phyloP scores from a whole-genome alignment of 192 early-diverging fungal genomes.

The Umbelopsis ramanniana region DNA sequence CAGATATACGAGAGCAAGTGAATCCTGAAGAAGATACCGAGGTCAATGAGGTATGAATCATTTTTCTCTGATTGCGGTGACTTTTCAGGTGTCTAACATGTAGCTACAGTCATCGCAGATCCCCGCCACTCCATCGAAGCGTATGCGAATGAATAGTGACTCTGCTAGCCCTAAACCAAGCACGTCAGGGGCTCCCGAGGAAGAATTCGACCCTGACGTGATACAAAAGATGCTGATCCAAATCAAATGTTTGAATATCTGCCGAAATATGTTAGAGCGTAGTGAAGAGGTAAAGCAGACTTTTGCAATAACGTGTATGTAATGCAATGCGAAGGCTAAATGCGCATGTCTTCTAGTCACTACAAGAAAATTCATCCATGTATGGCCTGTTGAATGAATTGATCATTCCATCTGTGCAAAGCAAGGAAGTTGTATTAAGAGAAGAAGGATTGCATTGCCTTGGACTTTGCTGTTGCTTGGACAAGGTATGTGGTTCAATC shows the following conservation, averaged over 20 bases:
- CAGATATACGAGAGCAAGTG: constrained; percentile 68
- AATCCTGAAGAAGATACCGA: constrained; percentile 40
- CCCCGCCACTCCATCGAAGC: constrained; percentile 39
- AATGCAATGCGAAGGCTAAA: not conserved
- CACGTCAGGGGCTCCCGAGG: constrained; percentile 29
- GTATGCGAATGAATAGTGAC: constrained; percentile 38
- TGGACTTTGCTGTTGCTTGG: constrained; percentile 76
- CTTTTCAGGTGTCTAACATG: no score
- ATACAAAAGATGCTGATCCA: constrained; percentile 58
- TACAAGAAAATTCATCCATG: constrained; percentile 73
- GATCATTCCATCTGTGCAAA: constrained; percentile 74
- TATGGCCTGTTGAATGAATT: constrained; percentile 75
- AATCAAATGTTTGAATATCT: constrained; percentile 69
- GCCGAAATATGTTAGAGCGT: constrained; percentile 70
- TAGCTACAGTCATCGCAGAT: constrained; percentile 5
- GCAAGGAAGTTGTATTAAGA: constrained; percentile 65
- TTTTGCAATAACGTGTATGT: not conserved
- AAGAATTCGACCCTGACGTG: constrained; percentile 40
- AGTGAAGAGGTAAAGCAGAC: constrained; percentile 59
- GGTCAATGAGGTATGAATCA: not conserved
- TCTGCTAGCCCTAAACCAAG: constrained; percentile 24
- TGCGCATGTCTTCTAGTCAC: constrained; percentile 36
- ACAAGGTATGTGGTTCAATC: constrained; percentile 53
- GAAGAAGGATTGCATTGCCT: constrained; percentile 85
- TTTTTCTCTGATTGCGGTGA: not conserved